Evolutionary conservation across 768 basidiomycete species (phyloP).

Genomic region (Cyclocybe aegerita): DNA sequence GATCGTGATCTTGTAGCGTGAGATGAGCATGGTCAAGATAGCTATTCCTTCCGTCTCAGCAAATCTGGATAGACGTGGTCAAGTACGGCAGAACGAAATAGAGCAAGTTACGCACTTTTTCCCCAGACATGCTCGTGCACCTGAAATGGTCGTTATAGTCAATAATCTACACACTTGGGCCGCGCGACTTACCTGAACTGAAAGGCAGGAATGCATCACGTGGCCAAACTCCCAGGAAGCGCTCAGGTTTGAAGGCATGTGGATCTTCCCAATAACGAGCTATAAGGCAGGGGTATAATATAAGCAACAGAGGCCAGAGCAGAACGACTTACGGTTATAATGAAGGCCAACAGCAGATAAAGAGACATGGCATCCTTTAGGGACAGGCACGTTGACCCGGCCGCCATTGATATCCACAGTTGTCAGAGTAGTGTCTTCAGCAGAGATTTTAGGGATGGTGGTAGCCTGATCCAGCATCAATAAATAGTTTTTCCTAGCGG

Average conservation of each 20-base stretch:
- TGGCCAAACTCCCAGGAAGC: conserved; percentile 55
- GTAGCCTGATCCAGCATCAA: conserved; percentile 28
- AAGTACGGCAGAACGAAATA: too few relatives aligned
- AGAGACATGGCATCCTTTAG: conserved; percentile 36
- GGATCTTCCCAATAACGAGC: conserved; percentile 53
- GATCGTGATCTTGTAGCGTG: conserved; percentile 44
- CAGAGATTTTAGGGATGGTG: conserved; percentile 41
- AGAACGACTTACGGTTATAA: conserved; percentile 43
- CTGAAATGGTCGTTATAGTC: background rate
- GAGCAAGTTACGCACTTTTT: conserved; percentile 15
- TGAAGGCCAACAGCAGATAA: conserved; percentile 43
- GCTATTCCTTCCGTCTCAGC: conserved; percentile 52
- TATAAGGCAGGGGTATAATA: conserved; percentile 12
- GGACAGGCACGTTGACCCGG: conserved; percentile 36
- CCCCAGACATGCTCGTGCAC: conserved; percentile 22
- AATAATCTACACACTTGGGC: background rate
- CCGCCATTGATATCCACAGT: conserved; percentile 36
- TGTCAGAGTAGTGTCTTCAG: conserved; percentile 43
- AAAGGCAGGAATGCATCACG: conserved; percentile 56
- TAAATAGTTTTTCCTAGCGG: background rate
- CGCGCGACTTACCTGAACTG: conserved; percentile 32
- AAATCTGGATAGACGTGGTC: conserved; percentile 29
- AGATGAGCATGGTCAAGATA: conserved; percentile 48
- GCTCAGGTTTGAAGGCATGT: conserved; percentile 36
- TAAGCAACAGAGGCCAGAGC: background rate